Base-by-base conservation (phyloP, 2,329 filamentous ascomycete genomes). In the Cordyceps fumosorosea region DNA sequence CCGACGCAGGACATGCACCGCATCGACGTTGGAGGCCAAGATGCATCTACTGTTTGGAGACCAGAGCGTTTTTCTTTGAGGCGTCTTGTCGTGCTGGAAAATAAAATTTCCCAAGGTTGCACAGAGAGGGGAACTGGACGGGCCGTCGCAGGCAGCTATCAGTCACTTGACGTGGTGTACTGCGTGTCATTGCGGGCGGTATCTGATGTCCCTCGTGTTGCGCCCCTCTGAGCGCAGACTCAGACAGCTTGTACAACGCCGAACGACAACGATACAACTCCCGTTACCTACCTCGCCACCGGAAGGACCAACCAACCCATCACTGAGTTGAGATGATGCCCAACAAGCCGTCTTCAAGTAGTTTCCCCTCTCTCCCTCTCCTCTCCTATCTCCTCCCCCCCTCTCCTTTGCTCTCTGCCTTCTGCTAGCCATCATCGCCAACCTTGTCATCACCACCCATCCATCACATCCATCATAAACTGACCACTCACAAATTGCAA, bases 361-460 rank as follows among this genome's bases (percentile, higher is more conserved):
- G 7, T 11, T 37, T 14, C 34, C 34, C 34, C 34, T 37, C 34
- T 37, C 34, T 37, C 34, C 11, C 18, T n/a, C 40, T 42, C 40
- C 18, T 44, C 40, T n/a, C 40, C 26, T 11, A 10, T 20, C 16
- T 5, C 7, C 26, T 7, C 4, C 29, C 22, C 40, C 2, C 8
- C 18, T 29, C 24, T 7, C 5, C 37, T 10, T 44, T 7, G 12
- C 44, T 3, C 42, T 20, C 2, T 20, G 11, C 16, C 18, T 26
- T 20, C 42, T n/a, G 20, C 45, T 48, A 60, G 57, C 57, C 57
- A 60, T 48, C 50, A 60, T 60, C 57, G 57, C 26, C n/a, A 34
- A 26, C 57, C 50, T 40, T 60, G 48, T n/a, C 37, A 20, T 45
- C 29, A 14, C 22, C 44, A 2, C 16, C 44, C 12, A 37, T 57